These are phyloP conservation scores for Triadica sebifera DNA, from an alignment of 345 rosid species.

Conservation along the genomic window DNA sequence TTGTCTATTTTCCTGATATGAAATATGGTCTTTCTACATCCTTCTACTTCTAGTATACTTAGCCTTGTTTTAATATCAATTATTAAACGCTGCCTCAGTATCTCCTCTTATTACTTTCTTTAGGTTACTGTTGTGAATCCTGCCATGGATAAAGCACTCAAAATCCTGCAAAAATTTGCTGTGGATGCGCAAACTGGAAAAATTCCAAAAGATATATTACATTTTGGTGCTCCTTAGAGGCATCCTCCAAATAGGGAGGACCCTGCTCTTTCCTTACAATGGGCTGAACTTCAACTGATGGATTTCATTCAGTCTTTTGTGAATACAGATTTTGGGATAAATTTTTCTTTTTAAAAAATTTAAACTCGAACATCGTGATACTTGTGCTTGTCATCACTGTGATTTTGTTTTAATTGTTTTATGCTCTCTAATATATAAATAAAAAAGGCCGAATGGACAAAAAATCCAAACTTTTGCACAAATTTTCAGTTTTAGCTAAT, in stretches of 20 bases:
- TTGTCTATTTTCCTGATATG: not conserved
- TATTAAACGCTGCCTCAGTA: not conserved
- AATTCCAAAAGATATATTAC: constrained; percentile 58
- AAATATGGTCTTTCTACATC: not conserved
- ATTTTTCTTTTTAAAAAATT: not conserved
- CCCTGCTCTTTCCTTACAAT: constrained; percentile 35
- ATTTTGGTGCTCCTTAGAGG: constrained; percentile 94
- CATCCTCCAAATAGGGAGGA: constrained; percentile 65
- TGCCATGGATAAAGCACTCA: constrained; percentile 78
- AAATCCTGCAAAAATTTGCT: constrained; percentile 63
- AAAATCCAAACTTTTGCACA: not conserved
- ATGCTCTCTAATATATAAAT: too few species aligned
- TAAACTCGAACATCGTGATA: not conserved
- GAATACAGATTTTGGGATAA: constrained; percentile 77
- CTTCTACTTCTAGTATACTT: not conserved
- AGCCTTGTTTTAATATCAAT: not conserved
- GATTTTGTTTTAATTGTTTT: not conserved
- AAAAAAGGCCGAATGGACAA: not conserved
- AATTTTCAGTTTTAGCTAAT: not conserved
- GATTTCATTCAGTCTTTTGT: constrained; percentile 81
- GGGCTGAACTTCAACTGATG: constrained; percentile 95
- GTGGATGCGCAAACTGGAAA: constrained; percentile 61
- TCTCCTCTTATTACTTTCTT: constrained; percentile 1
- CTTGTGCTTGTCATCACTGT: too few species aligned
- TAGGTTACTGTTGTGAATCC: constrained; percentile 88